Percentiles rank a stretch among this genome's conserved stretches.
Conservation (phyloP, 2,329 filamentous ascomycete genomes). For the Byssothecium circinans region DNA sequence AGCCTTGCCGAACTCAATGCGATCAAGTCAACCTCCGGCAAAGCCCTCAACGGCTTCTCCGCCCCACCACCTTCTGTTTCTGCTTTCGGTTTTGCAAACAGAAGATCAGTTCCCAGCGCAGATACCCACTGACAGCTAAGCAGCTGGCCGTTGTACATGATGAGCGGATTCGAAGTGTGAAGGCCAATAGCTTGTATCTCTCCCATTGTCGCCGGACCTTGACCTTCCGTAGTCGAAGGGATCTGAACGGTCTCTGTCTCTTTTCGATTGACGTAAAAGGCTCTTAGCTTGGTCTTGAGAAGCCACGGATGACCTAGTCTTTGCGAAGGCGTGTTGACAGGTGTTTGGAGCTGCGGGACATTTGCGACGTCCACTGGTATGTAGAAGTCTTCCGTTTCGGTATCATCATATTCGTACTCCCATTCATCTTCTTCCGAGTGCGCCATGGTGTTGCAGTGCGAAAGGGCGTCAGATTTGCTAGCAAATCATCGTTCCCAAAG, state of each 20-base stretch:
- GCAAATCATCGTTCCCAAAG: no score
- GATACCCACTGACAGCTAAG: conserved; percentile 81
- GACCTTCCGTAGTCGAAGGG: conserved; percentile 12
- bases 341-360: conserved; percentile 26
- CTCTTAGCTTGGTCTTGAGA: conserved; percentile 33
- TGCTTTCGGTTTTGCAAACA: conserved; percentile 57
- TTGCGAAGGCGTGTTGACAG: conserved; percentile 18
- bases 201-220: conserved; percentile 26
- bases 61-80: conserved; percentile 22
- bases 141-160: conserved; percentile 76
- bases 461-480: no score
- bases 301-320: conserved; percentile 25
- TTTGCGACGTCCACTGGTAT: conserved; percentile 62
- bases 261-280: conserved; percentile 27
- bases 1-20: conserved; percentile 72
- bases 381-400: conserved; percentile 60
- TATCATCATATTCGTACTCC: conserved; percentile 62
- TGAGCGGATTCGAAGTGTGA: conserved; percentile 72
- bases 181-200: conserved; percentile 80
- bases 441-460: conserved; percentile 18
- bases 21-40: conserved; percentile 68
- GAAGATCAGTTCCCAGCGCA: conserved; percentile 80
- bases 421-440: conserved; percentile 50
- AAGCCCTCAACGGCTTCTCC: conserved; percentile 50
- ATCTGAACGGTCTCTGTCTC: conserved; percentile 16